Evolutionary conservation across 495 filamentous ascomycete species (phyloP).

Genomic region (Penicillium ochrochloron): DNA sequence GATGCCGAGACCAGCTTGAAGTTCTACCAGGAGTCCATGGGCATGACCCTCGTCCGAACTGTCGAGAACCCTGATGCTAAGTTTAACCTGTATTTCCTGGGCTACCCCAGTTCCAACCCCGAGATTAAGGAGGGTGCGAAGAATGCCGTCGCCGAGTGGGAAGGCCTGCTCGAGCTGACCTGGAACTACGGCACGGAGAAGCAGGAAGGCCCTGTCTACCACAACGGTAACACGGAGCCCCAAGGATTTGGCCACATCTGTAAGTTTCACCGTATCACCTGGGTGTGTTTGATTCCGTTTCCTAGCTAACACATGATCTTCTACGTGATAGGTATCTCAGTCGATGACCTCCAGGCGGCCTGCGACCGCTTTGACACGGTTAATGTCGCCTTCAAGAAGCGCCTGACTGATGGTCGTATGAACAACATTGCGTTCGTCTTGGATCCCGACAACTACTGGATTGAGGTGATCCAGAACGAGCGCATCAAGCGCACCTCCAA

Average conservation of each 20-base stretch:
- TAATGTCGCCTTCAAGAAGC: slow-evolving; percentile 90
- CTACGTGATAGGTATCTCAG: slow-evolving; percentile 65
- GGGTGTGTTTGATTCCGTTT: slow-evolving; percentile 44
- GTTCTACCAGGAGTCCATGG: slow-evolving; percentile 90
- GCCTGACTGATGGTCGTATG: slow-evolving; percentile 89
- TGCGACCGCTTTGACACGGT: slow-evolving; percentile 83
- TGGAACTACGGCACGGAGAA: slow-evolving; percentile 99
- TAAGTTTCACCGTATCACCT: slow-evolving; percentile 69
- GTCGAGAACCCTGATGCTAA: slow-evolving; percentile 67
- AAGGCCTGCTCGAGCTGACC: slow-evolving; percentile 88
- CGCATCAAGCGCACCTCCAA: slow-evolving; percentile 53
- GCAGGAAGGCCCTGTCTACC: slow-evolving; percentile 80
- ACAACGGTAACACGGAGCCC: slow-evolving; percentile 88
- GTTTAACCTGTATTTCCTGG: slow-evolving; percentile 94
- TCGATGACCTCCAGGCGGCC: slow-evolving; percentile 85
- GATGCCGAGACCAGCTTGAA: slow-evolving; percentile 79
- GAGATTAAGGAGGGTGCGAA: slow-evolving; percentile 53
- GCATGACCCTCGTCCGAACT: slow-evolving; percentile 80
- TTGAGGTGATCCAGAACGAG: slow-evolving; percentile 83
- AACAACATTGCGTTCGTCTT: slow-evolving; percentile 93
- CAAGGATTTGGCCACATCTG: slow-evolving; percentile 95
- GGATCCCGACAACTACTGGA: slow-evolving; percentile 92
- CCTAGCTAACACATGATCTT: slow-evolving; percentile 13
- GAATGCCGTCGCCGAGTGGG: slow-evolving; percentile 66
- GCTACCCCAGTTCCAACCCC: slow-evolving; percentile 62